These are phyloP conservation scores for Backusella liffmaniae DNA, from an alignment of 192 early-diverging fungal species.

Conservation along the genomic window DNA sequence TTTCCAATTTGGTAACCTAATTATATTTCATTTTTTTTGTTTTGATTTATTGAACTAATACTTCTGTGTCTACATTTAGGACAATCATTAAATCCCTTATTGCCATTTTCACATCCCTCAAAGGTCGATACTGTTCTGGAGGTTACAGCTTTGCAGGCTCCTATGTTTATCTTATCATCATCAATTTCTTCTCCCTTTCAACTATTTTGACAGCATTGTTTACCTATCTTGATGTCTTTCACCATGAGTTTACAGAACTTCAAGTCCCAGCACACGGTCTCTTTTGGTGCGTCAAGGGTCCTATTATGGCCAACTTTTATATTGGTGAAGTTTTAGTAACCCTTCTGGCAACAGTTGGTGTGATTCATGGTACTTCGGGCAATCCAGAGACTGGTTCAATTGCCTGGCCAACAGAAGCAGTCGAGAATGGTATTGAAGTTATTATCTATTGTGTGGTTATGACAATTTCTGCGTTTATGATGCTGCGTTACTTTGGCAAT, in stretches of 20 bases:
- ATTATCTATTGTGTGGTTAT: conserved; percentile 21
- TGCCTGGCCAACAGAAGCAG: conserved; percentile 22
- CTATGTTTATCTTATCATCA: conserved; percentile 32
- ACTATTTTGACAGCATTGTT: conserved; percentile 33
- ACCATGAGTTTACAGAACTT: conserved; percentile 22
- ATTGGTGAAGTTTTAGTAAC: conserved; percentile 26
- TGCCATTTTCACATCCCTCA: conserved; percentile 27
- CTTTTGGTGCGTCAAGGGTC: conserved; percentile 39
- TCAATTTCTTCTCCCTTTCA: conserved; percentile 34
- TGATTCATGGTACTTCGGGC: conserved; percentile 27
- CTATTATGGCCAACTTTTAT: conserved; percentile 34
- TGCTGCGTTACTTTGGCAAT: conserved; percentile 24
- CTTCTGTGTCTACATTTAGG: not conserved
- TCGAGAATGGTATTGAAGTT: conserved; percentile 25
- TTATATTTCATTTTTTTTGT: not conserved
- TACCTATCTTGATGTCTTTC: conserved; percentile 34
- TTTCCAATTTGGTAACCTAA: conserved; percentile 34
- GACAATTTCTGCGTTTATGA: conserved; percentile 19
- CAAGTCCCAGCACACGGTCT: conserved; percentile 30
- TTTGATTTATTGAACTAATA: not conserved
- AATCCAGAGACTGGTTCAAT: not conserved
- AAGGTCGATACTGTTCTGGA: conserved; percentile 34
- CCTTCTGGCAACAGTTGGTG: not conserved
- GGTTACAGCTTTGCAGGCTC: conserved; percentile 31
- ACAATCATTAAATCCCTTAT: conserved; percentile 28